Evolutionary conservation across 108 stramenopile genomes (phyloP).

Genomic region (Mediolabrus comicus): DNA sequence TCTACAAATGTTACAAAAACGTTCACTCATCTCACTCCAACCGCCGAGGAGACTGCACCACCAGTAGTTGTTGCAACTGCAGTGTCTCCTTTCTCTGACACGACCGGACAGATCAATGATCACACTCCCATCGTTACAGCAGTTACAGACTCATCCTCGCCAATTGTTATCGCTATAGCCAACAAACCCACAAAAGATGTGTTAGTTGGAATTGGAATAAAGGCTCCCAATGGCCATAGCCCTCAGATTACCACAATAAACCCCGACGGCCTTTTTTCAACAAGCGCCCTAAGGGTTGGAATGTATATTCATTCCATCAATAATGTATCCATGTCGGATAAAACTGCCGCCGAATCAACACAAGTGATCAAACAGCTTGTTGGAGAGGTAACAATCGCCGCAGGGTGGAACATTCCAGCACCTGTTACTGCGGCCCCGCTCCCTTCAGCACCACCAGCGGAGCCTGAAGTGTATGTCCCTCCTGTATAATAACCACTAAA

Average conservation of each 20-base stretch:
- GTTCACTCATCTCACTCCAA: background rate
- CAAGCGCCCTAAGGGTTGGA: background rate
- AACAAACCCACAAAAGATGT: background rate
- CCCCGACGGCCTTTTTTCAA: background rate
- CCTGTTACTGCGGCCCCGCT: background rate
- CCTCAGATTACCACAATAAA: background rate
- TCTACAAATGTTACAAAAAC: constrained; percentile 9
- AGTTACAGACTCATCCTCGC: background rate
- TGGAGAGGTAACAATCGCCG: background rate
- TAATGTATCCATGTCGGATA: background rate
- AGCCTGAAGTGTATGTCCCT: background rate
- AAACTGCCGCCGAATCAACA: background rate
- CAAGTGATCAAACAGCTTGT: background rate
- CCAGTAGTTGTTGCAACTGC: background rate
- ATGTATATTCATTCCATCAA: background rate
- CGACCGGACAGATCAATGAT: too few relatives aligned
- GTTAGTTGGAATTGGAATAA: background rate
- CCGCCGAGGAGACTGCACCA: too few relatives aligned
- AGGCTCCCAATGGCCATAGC: background rate
- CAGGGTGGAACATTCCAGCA: background rate
- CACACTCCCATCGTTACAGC: background rate
- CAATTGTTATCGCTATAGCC: background rate
- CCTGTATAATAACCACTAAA: too few relatives aligned
- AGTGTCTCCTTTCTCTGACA: background rate
- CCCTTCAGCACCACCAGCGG: background rate